A percentile compares a stretch with the other conserved stretches of the same genome.
phyloP scores from a whole-genome alignment of 2,329 filamentous ascomycete genomes.

The Clarireedia sp. region DNA sequence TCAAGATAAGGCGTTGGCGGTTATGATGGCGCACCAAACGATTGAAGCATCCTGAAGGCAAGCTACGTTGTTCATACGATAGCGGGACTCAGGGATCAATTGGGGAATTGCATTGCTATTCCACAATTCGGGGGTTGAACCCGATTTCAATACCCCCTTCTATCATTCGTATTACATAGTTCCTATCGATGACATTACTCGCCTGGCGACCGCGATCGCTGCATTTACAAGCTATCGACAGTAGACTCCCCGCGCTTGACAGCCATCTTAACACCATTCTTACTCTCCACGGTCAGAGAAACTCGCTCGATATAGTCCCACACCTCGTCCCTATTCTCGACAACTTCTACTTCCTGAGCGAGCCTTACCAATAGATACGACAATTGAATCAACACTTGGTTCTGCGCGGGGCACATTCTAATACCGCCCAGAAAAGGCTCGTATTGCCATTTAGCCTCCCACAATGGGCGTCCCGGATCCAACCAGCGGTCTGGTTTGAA shows the following conservation, averaged over 20 bases:
- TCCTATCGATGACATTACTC: no score
- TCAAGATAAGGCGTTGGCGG: no score
- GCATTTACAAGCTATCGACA: no score
- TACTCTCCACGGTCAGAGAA: slow-evolving; percentile 3
- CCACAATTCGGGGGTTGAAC: no score
- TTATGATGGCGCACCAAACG: no score
- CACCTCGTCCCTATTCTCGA: slow-evolving; percentile 23
- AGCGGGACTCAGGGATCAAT: no score
- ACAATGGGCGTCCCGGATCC: not conserved
- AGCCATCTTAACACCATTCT: slow-evolving; percentile 6
- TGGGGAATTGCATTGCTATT: no score
- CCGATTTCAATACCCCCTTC: no score
- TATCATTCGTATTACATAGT: no score
- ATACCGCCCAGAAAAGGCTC: slow-evolving; percentile 30
- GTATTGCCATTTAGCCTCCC: slow-evolving; percentile 24
- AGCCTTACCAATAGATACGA: slow-evolving; percentile 24
- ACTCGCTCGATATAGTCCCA: slow-evolving; percentile 2
- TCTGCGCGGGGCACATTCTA: slow-evolving; percentile 29
- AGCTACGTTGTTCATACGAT: no score
- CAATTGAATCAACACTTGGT: slow-evolving; percentile 29
- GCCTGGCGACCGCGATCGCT: no score
- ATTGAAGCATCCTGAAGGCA: no score
- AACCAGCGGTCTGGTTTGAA: slow-evolving; percentile 31
- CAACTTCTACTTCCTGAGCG: slow-evolving; percentile 17
- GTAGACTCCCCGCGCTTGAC: not conserved